Evolutionary conservation across 1,139 yeast species (phyloP), one percentile per base, ranked within the genome.

Genomic region (Diutina mesorugosa): DNA sequence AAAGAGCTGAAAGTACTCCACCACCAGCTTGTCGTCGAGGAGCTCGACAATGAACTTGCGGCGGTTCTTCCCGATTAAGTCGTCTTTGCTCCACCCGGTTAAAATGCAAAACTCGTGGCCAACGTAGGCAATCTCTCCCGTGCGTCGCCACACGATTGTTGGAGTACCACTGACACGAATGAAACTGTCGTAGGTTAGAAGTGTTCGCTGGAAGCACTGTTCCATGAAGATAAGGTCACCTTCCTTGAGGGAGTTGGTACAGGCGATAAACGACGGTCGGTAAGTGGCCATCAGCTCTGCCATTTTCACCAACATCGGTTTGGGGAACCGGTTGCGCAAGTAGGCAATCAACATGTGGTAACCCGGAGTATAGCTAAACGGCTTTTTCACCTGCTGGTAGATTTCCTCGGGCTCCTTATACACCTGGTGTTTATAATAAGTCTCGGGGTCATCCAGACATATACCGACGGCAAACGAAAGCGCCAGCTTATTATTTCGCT

Each of bases 141-240:
- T 90, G 58, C 98, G 77, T 61, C 99, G 76, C 98, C 98, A 93
- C 6, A 90, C 93, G 32, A 91, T 81, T 0, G 97, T 90, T 0
- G 98, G 98, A 0, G 98, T 91, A 0, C 97, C 97, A 53, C 91
- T 84, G 29, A 87, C 83, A 21, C 84, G 77, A 50, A 93, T 87
- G 66, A 88, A 88, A 67, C 85, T 87, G 62, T 90, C 95, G 67
- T 90, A 93, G 60, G 95, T 96, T 54, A 91, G 72, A 55, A 93
- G 71, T 0, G 98, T 90, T 55, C 99, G 72, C 68, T 93, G 98
- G 71, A 91, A 91, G 64, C 97, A 89, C 70, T 91, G 95, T 65
- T 93, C 99, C 89, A 93, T 90, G 65, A 93, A 93, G 6, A 91
- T 87, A 66, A 91, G 74, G 67, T 93, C 99, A 55, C 89, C 95